Base-by-base conservation (phyloP, 768 basidiomycete species). In the Russula brevipes region DNA sequence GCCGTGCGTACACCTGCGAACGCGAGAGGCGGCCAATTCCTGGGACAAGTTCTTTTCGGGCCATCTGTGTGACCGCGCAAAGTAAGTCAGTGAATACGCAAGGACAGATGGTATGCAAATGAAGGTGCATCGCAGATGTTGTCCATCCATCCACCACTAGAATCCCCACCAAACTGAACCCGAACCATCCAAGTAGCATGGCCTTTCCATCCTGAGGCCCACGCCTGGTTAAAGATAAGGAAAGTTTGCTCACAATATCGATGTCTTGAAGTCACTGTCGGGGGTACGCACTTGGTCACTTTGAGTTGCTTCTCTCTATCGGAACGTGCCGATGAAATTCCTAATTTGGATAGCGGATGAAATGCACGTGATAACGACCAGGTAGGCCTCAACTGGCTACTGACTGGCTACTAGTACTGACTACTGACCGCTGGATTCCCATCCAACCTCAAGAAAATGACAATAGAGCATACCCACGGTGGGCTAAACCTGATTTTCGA, bases 11-110 rank as follows among this genome's bases (percentile, higher is more conserved):
- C 70, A 91, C 87, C 75, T 87, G 86, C 59, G 91, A 91, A 71
- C 88, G 85, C 68, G 91, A 92, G 74, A 89, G 80, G 72, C 89
- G 83, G 71, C 90, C 90, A 75, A 94, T 78, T 74, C 88, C 82
- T 69, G 88, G 84, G 74, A 84, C 86, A 76, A 94, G 79, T 80
- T 89, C 85, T 80, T 89, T 88, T 79, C 89, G 87, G 77, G 88
- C 89, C 89, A 92, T 91, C 86, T 87, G 76, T 19, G 41, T 50
- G 49, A 45, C 19, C 5, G 61, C 62, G 67, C 58, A 61, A 61
- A 45, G 56, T 51, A 19, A 38, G 47, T 65, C 38, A 64, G 59
- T 49, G 24, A 45, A 33, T 55, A 35, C 51, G 30, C 17, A 16
- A 39, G 39, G 9, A 57, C 39, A 31, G 14, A 36, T n/a, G 45